Evolutionary conservation across 805 yeast species (phyloP).

Genomic region (Saturnispora bothae): DNA sequence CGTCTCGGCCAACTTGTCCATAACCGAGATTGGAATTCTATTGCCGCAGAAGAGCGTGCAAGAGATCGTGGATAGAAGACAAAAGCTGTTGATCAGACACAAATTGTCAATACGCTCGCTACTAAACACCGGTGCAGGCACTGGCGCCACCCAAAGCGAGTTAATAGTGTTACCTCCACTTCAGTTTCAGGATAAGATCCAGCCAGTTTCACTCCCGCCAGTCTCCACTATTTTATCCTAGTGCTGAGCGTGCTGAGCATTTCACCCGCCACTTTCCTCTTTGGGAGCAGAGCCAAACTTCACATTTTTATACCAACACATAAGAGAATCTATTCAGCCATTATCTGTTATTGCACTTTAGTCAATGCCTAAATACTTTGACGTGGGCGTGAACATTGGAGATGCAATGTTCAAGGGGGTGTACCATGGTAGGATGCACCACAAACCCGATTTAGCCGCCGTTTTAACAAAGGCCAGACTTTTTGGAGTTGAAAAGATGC

Average conservation of each 20-base stretch:
- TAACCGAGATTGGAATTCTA: constrained; percentile 1
- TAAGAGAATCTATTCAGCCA: background rate
- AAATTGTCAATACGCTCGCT: constrained; percentile 2
- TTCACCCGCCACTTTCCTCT: background rate
- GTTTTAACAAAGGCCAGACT: constrained; percentile 59
- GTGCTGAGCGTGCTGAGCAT: background rate
- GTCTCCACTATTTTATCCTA: background rate
- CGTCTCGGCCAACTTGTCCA: background rate
- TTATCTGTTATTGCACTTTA: background rate
- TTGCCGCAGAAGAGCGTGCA: constrained; percentile 3
- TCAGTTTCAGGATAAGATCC: background rate
- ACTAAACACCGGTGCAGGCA: background rate
- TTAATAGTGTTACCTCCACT: background rate
- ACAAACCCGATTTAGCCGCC: constrained; percentile 51
- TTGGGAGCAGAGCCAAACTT: too few relatives aligned
- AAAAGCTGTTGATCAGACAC: background rate
- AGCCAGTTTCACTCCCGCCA: background rate
- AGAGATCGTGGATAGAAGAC: constrained; percentile 1
- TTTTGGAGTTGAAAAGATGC: constrained; percentile 55
- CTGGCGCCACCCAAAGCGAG: too few relatives aligned
- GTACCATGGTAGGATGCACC: constrained; percentile 59
- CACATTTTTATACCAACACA: background rate
- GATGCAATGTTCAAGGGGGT: constrained; percentile 81
- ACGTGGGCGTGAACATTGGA: constrained; percentile 58
- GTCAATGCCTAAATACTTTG: constrained; percentile 14